phyloP scores from a whole-genome alignment of 2,329 filamentous ascomycete species.

The Colletotrichum acutatum region DNA sequence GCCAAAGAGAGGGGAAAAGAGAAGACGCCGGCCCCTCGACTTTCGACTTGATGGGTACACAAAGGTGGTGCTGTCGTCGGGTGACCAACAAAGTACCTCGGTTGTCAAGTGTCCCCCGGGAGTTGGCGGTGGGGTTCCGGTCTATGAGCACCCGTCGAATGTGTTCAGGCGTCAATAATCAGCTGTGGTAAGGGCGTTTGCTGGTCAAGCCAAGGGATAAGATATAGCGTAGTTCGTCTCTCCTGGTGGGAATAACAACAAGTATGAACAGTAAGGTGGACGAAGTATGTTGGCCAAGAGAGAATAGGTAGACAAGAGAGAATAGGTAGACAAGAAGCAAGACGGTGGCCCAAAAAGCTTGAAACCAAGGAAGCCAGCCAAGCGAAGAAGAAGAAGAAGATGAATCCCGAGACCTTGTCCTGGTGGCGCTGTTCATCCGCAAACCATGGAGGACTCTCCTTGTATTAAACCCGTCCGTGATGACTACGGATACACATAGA shows the following conservation, averaged over 20 bases:
- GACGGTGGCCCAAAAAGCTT: not conserved
- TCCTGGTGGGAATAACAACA: not conserved
- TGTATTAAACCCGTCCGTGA: not conserved
- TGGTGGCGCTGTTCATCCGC: not conserved
- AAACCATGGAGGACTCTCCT: not conserved
- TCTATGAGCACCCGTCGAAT: constrained; percentile 21
- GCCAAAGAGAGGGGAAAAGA: not conserved
- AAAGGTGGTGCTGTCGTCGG: not conserved
- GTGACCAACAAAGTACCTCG: constrained; percentile 19
- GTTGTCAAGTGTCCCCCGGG: constrained; percentile 1
- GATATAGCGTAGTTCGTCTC: not conserved
- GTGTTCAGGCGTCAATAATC: constrained; percentile 26
- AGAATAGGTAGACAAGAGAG: not conserved
- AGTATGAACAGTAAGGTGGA: not conserved
- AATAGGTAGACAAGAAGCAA: not conserved
- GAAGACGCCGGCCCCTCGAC: not conserved
- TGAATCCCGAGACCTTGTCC: not conserved
- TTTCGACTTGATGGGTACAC: constrained; percentile 26
- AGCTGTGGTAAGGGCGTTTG: constrained; percentile 10
- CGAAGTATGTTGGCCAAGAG: not conserved
- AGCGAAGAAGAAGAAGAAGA: not conserved
- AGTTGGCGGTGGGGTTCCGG: constrained; percentile 27
- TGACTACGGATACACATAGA: not conserved
- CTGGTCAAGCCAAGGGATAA: not conserved
- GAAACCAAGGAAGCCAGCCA: not conserved